Evolutionary conservation across 441 rosid genomes (phyloP), one percentile per base, ranked within the genome.

Genomic region (Capsella rubella): DNA sequence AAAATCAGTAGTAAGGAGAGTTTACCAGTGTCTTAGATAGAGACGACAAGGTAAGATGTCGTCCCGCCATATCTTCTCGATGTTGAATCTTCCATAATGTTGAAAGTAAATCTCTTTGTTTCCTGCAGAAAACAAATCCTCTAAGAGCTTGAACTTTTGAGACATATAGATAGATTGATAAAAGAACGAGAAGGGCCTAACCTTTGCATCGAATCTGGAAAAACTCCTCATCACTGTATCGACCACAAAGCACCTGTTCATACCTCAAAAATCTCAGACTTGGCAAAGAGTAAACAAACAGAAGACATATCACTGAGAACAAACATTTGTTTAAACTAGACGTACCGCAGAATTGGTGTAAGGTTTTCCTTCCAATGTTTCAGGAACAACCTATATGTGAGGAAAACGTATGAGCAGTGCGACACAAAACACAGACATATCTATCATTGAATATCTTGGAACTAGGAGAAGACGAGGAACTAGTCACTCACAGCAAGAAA

Each of bases 11-110:
- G 13, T 1, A 56, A 34, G 27, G 11, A 76, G 62, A 35, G 62
- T 80, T 66, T 80, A 92, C 98, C 96, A 92, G 70, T 95, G 99
- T 57, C 98, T 86, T 68, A 95, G 91, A 81, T 95, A 95, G 69
- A 85, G 77, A 53, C 96, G 98, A 45, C 98, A 95, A 74, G 98
- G 98, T 55, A 92, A 86, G 74, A 90, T 82, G 59, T 92, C 97
- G 66, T 92, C 97, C 35, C 87, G 81, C 97, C 97, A 94, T 73
- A 94, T 91, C 85, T 87, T 89, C 1, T 90, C 75, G 18, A 94
- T 89, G 83, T 87, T 78, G 71, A 82, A 84, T 65, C 78, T 83
- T 56, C 97, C 97, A 61, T 86, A 94, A 49, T 84, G 85, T 73
- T 91, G 87, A 64, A 83, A 85, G 82, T 83, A 91, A 18, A 83